Base-by-base conservation (phyloP, 2,329 filamentous ascomycete species). In the Balansia obtecta region DNA sequence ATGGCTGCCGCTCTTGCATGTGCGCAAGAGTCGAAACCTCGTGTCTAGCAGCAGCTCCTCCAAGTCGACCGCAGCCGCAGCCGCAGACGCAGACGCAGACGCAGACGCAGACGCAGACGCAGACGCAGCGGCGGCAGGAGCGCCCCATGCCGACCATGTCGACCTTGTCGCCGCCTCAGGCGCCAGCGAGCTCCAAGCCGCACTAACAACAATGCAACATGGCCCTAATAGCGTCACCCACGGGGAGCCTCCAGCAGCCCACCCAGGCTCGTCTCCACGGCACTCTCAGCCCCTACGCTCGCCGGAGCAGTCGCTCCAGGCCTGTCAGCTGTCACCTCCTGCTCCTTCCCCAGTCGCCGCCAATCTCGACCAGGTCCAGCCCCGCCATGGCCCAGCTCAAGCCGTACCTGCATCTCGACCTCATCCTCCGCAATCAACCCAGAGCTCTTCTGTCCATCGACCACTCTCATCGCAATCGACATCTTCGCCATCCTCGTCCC, bases 401-500 rank as follows among this genome's bases (percentile, higher is more conserved):
- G 30, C 48, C 53, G 22, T 48, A 49, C 11, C 45, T 46, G 39
- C 51, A 48, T 46, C 51, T 46, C 52, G 43, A 51, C 51, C 20
- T 49, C 54, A 42, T 48, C 53, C 33, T 54, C 52, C 46, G 52
- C 55, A 44, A 32, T 22, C 46, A 34, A 39, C 22, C 13, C 34
- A 33, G 42, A 18, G 27, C 32, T 42, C 50, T 6, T 45, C 50
- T 4, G 42, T 45, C 7, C 46, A 38, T 22, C 20, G 42, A 4
- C 47, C 42, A 45, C 41, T 43, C 1, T 27, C 46, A 27, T 49
- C 53, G 15, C 48, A 37, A 32, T 49, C 50, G 33, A 37, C 46
- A 3, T 34, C 22, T 12, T 48, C 45, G 45, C 38, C 47, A 7
- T 32, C 52, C 20, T 32, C 37, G 10, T 50, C 40, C 6, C 34